Base-by-base conservation (phyloP, 2,329 filamentous ascomycete species). In the Verticillium klebahnii region DNA sequence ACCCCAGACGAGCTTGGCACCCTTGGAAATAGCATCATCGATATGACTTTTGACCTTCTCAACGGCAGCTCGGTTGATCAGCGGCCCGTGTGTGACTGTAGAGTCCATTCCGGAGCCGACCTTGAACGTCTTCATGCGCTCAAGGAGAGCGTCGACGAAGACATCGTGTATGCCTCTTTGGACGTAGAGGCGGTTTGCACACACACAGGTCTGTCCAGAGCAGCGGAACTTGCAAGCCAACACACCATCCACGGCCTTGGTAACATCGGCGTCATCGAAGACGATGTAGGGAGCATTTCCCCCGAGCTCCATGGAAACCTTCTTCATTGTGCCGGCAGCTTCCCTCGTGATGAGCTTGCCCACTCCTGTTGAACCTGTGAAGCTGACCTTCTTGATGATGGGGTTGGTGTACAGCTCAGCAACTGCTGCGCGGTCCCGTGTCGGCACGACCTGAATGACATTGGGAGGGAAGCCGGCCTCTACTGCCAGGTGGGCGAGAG, bases 271-370 rank as follows among this genome's bases (percentile, higher is more conserved):
- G 68, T 91, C 89, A 66, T 91, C 88, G 68, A 92, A 92, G 40
- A 92, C 88, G 63, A 92, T 91, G 72, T 91, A 91, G 1, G 89
- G 89, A 0, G 89, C 87, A 70, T 91, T 92, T 25, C 89, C 89
- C 36, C 89, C 89, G 5, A 92, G 82, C 70, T 92, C 89, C 70
- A 91, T 90, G 1, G 86, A 89, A 1, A 91, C 80, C 72, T 91
- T 91, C 81, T 92, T 91, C 56, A 91, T 74, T 0, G 87, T 91
- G 12, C 83, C 82, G 0, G 88, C 79, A 2, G 86, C 85, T 71
- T 91, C 88, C 77, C 87, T 88, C 86, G 91, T 90, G 52, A 91
- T 80, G 39, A 78, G 67, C 64, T 73, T 75, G 12, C 78, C 78
- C 17, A 79, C 76, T 5, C 70, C 66, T 0, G 78, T 80, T 14